These are phyloP conservation scores for Botrytis galanthina DNA, from an alignment of 2,329 filamentous ascomycete genomes.

Conservation along the genomic window DNA sequence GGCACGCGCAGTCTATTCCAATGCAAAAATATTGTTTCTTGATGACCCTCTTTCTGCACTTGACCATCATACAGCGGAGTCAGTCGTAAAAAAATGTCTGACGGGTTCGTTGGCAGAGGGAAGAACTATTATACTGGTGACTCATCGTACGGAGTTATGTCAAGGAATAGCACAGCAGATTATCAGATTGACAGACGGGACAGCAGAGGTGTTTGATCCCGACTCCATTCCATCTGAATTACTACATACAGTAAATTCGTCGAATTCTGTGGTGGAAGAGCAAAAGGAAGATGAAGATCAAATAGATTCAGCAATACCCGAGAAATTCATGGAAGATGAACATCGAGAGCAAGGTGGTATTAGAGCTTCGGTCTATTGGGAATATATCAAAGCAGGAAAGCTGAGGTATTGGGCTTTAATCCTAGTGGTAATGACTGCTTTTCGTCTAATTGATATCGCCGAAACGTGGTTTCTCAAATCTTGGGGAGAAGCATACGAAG, in stretches of 20 bases:
- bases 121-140: conserved; percentile 58
- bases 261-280: conserved; percentile 31
- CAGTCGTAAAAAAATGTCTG: conserved; percentile 57
- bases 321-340: conserved; percentile 80
- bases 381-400: conserved; percentile 79
- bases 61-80: conserved; percentile 63
- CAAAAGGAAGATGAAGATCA: conserved; percentile 37
- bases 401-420: conserved; percentile 70
- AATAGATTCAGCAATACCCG: conserved; percentile 50
- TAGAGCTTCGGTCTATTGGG: conserved; percentile 73
- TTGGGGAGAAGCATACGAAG: conserved; percentile 76
- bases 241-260: conserved; percentile 27
- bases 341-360: conserved; percentile 72
- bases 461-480: conserved; percentile 81
- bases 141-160: conserved; percentile 69
- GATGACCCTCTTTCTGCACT: conserved; percentile 60
- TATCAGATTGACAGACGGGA: conserved; percentile 64
- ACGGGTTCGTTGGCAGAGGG: conserved; percentile 52
- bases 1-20: conserved; percentile 59
- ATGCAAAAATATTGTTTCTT: conserved; percentile 52
- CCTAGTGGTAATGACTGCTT: conserved; percentile 60
- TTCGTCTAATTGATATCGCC: conserved; percentile 61
- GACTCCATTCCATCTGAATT: conserved; percentile 33
- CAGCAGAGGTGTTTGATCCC: conserved; percentile 39
- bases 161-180: conserved; percentile 70